These are phyloP conservation scores for Chaetomium olivaceum DNA, from an alignment of 2,329 filamentous ascomycete species.

Conservation along the genomic window DNA sequence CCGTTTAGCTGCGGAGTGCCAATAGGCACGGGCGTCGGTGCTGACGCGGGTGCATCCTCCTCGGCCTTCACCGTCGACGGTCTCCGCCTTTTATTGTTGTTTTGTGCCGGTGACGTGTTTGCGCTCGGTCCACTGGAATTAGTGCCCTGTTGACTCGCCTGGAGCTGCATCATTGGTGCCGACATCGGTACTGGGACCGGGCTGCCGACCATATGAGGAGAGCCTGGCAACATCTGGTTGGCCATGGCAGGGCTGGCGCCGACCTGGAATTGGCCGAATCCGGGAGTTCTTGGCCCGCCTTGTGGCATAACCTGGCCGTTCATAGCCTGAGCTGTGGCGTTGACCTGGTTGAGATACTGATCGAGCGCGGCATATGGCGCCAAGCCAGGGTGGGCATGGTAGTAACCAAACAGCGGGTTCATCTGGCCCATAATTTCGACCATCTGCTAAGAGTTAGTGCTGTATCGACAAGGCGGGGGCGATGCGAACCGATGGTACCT, in stretches of 20 bases:
- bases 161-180: conserved; percentile 65
- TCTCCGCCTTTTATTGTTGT: conserved; percentile 59
- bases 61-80: conserved; percentile 60
- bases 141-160: conserved; percentile 68
- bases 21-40: conserved; percentile 49
- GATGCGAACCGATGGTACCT: conserved; percentile 45
- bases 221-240: conserved; percentile 63
- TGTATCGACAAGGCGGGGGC: not conserved
- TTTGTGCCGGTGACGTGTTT: conserved; percentile 60
- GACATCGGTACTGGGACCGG: conserved; percentile 64
- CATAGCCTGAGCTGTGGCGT: conserved; percentile 41
- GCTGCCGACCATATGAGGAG: conserved; percentile 58
- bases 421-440: conserved; percentile 68
- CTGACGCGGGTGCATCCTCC: conserved; percentile 51
- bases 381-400: conserved; percentile 54
- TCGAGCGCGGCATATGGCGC: conserved; percentile 61
- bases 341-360: conserved; percentile 58
- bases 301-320: conserved; percentile 54
- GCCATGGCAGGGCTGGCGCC: conserved; percentile 60
- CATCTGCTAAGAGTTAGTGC: conserved; percentile 48
- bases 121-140: conserved; percentile 66
- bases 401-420: conserved; percentile 63
- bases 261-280: conserved; percentile 59
- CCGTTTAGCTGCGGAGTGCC: conserved; percentile 53
- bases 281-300: conserved; percentile 53